These are phyloP conservation scores for Suhomyces pyralidae DNA, from an alignment of 805 yeast genomes.

Conservation along the genomic window DNA sequence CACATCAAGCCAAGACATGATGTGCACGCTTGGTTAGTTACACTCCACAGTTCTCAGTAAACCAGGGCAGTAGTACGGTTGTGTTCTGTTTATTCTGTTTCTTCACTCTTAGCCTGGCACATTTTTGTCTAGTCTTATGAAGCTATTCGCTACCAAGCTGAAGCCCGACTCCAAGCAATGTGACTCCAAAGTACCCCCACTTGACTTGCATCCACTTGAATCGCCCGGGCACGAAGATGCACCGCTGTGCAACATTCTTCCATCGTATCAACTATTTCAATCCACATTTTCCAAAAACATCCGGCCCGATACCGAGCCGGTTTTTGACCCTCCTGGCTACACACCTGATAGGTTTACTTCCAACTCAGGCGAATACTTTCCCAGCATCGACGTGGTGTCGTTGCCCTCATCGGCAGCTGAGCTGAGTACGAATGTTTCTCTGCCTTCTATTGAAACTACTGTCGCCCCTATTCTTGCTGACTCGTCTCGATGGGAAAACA, in stretches of 20 bases:
- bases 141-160: background rate
- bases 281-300: conserved; percentile 26
- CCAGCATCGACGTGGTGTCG: background rate
- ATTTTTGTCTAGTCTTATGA: background rate
- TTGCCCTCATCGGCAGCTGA: background rate
- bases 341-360: conserved; percentile 5
- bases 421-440: background rate
- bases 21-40: background rate
- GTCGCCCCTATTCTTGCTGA: background rate
- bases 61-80: background rate
- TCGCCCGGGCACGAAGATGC: conserved; percentile 27
- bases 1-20: background rate
- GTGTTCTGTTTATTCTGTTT: background rate
- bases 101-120: background rate
- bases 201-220: conserved; percentile 13
- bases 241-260: conserved; percentile 29
- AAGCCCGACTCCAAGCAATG: background rate
- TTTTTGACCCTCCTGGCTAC: conserved; percentile 23
- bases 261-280: conserved; percentile 29
- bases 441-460: background rate
- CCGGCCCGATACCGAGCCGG: conserved; percentile 18
- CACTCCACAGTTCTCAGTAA: background rate
- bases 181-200: background rate
- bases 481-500: conserved; percentile 26
- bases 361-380: conserved; percentile 1